Conservation (phyloP, 345 rosid genomes). For the Gossypium anomalum region DNA sequence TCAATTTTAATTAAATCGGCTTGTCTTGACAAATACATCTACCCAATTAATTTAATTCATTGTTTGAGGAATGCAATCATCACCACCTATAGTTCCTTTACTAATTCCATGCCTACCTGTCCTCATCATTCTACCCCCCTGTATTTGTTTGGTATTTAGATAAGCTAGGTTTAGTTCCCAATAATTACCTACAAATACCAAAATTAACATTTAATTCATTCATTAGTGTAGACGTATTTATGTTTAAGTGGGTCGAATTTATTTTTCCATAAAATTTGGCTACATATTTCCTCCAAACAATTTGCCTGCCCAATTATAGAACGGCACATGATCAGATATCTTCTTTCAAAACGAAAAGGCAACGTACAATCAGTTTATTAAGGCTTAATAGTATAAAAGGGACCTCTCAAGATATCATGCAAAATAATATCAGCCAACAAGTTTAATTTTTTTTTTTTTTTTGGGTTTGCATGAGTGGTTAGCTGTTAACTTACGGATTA, state of each 20-base stretch:
- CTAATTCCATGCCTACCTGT: not conserved
- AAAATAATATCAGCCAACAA: no score
- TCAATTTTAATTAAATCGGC: not conserved
- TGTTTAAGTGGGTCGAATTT: not conserved
- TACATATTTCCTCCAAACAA: not conserved
- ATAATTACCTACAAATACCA: not conserved
- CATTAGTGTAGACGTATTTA: not conserved
- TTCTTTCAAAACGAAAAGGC: no score
- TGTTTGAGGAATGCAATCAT: not conserved
- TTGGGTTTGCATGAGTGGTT: no score
- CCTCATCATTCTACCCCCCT: not conserved
- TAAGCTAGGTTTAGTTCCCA: not conserved
- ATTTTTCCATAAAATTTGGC: not conserved
- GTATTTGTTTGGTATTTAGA: not conserved
- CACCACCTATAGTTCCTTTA: not conserved
- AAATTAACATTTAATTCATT: not conserved
- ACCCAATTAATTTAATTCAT: slow-evolving; percentile 4
- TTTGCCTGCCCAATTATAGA: not conserved
- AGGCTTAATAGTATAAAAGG: no score
- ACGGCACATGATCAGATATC: no score
- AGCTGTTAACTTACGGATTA: no score
- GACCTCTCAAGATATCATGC: no score
- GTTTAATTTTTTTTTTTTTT: no score
- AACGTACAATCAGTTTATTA: no score
- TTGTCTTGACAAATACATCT: slow-evolving; percentile 2